Conservation (phyloP, 495 filamentous ascomycete species). For the Penicillium riverlandense region DNA sequence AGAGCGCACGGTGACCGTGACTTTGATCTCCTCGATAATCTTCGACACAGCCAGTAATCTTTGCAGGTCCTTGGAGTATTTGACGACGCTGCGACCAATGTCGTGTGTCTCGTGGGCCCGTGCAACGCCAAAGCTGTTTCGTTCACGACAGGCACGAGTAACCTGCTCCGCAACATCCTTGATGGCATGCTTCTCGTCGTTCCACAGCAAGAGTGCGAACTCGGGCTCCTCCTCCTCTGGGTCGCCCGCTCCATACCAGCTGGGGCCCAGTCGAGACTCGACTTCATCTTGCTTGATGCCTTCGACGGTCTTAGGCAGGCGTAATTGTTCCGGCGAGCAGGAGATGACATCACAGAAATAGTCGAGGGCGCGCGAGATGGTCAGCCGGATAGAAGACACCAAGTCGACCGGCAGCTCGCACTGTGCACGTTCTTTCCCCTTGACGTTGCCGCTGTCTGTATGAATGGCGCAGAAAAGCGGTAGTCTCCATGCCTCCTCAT, state of each 20-base stretch:
- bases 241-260: conserved; percentile 63
- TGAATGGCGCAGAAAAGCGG: conserved; percentile 93
- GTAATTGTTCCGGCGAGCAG: conserved; percentile 91
- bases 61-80: conserved; percentile 62
- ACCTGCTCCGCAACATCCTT: conserved; percentile 87
- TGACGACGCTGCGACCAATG: conserved; percentile 75
- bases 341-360: conserved; percentile 97
- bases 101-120: conserved; percentile 83
- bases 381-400: conserved; percentile 66
- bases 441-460: conserved; percentile 49
- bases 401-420: conserved; percentile 64
- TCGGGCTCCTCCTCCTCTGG: conserved; percentile 53
- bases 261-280: conserved; percentile 63
- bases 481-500: conserved; percentile 83
- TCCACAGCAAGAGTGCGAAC: conserved; percentile 89
- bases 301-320: conserved; percentile 72
- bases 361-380: conserved; percentile 77
- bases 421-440: conserved; percentile 55
- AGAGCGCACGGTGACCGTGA: conserved; percentile 91
- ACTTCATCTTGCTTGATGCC: conserved; percentile 76
- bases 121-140: conserved; percentile 57
- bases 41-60: conserved; percentile 66
- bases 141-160: conserved; percentile 75
- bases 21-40: conserved; percentile 89
- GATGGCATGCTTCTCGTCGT: conserved; percentile 97